Base-by-base conservation (phyloP, 1,284 basidiomycete species). In the Crucibulum cyathiforme region DNA sequence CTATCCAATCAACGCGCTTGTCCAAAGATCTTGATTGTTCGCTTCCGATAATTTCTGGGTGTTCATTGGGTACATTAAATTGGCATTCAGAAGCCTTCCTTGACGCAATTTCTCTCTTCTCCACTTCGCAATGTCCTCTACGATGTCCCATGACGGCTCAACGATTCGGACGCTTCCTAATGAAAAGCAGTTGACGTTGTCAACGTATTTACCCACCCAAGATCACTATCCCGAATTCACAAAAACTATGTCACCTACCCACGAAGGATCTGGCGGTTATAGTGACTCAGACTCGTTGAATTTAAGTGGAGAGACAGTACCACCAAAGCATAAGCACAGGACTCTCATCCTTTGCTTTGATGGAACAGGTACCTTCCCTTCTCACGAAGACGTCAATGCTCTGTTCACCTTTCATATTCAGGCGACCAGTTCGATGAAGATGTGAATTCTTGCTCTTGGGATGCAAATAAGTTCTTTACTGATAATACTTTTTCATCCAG, bases 341-440 rank as follows among this genome's bases (percentile, higher is more conserved):
- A 83, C 81, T 0, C 69, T 85, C 15, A 76, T 86, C 1, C 74
- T 86, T 5, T 85, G 83, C 68, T 86, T 86, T 62, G 85, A 86
- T 58, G 85, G 85, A 15, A 86, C 85, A 4, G 72, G 72, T 67
- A 35, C 31, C 61, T 60, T 37, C 17, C 35, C 36, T 10, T 19
- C 55, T 35, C 10, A 24, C 3, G n/a, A 12, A 24, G 10, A 51
- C 10, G 17, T 39, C 39, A 47, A 37, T n/a, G 31, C 9, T 38
- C 39, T 36, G 1, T 34, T 31, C 38, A n/a, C 12, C 8, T n/a
- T 24, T 46, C 36, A 47, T 19, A 19, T 36, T 41, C 35, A 71
- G 83, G 83, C 2, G 83, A 85, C 67, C 80, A 83, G 60, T 87
- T 85, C 60, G 83, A 86, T 64, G 73, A 77, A 13, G 83, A 85